Conservation (phyloP, 1,284 basidiomycete species). For the Agaricales sp. region DNA sequence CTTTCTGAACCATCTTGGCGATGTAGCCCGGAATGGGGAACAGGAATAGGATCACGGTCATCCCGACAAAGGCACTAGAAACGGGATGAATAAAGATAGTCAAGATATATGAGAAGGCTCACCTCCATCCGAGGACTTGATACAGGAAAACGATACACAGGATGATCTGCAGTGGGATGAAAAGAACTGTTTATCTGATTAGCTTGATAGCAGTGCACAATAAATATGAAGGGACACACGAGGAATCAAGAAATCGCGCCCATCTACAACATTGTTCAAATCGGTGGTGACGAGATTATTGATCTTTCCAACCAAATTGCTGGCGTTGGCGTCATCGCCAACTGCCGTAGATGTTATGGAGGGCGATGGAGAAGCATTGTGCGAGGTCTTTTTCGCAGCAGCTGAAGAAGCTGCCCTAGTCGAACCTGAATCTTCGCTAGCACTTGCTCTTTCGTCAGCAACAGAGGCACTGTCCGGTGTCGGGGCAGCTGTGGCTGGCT, state of each 20-base stretch:
- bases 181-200: slow-evolving; percentile 3
- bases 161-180: slow-evolving; percentile 17
- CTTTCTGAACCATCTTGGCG: slow-evolving; percentile 18
- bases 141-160: slow-evolving; percentile 34
- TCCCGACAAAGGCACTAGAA: slow-evolving; percentile 32
- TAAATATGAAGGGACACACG: slow-evolving; percentile 2
- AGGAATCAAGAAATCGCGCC: slow-evolving; percentile 13
- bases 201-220: background rate
- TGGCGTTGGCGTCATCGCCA: slow-evolving; percentile 5
- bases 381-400: slow-evolving; percentile 6
- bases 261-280: slow-evolving; percentile 13
- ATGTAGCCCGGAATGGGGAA: slow-evolving; percentile 33
- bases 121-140: slow-evolving; percentile 35
- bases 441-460: slow-evolving; percentile 1
- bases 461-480: slow-evolving; percentile 1
- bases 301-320: slow-evolving; percentile 13
- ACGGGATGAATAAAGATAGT: background rate
- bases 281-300: slow-evolving; percentile 17
- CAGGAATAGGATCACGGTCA: slow-evolving; percentile 26
- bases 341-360: background rate
- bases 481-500: slow-evolving; percentile 8
- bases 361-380: background rate
- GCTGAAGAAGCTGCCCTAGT: slow-evolving; percentile 1
- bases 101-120: background rate
- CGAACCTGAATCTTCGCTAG: slow-evolving; percentile 5